These are phyloP conservation scores for Phaffia australis DNA, from an alignment of 768 basidiomycete genomes.

Conservation along the genomic window DNA sequence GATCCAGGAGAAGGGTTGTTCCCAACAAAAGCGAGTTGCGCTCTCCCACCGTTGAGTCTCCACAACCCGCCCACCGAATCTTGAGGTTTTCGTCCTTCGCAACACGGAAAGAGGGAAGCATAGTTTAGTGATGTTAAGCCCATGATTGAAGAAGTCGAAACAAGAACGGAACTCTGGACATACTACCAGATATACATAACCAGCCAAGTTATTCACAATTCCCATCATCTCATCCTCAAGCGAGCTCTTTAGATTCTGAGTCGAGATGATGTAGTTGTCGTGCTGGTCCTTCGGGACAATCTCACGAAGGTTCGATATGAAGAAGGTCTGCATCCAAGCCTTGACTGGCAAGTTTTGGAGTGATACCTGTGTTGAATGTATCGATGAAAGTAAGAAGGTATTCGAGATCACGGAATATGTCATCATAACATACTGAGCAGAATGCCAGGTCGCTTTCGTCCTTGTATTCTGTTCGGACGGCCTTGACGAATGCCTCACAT, in stretches of 20 bases:
- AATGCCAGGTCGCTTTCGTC: too few species aligned
- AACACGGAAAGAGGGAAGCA: neutral
- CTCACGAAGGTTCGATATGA: slow-evolving; percentile 7
- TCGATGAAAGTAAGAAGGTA: neutral
- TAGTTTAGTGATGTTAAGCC: too few species aligned
- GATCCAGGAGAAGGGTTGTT: slow-evolving; percentile 9
- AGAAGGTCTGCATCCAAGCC: slow-evolving; percentile 11
- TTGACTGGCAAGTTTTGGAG: slow-evolving; percentile 1
- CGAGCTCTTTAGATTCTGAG: slow-evolving; percentile 7
- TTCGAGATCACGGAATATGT: neutral
- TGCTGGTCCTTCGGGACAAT: slow-evolving; percentile 1
- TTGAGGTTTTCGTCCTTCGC: slow-evolving; percentile 22
- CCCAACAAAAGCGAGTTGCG: slow-evolving; percentile 10
- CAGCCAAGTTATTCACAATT: slow-evolving; percentile 13
- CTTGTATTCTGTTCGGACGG: too few species aligned
- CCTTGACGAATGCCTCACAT: too few species aligned
- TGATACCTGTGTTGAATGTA: neutral
- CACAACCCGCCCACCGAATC: slow-evolving; percentile 20
- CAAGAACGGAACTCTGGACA: neutral
- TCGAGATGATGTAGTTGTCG: slow-evolving; percentile 19
- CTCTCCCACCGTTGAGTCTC: slow-evolving; percentile 5
- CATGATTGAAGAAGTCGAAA: neutral
- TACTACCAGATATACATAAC: slow-evolving; percentile 16
- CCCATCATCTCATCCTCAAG: slow-evolving; percentile 3
- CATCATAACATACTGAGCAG: neutral